These are phyloP conservation scores for Prunus dulcis DNA, from an alignment of 306 rosid species.

Conservation along the genomic window DNA sequence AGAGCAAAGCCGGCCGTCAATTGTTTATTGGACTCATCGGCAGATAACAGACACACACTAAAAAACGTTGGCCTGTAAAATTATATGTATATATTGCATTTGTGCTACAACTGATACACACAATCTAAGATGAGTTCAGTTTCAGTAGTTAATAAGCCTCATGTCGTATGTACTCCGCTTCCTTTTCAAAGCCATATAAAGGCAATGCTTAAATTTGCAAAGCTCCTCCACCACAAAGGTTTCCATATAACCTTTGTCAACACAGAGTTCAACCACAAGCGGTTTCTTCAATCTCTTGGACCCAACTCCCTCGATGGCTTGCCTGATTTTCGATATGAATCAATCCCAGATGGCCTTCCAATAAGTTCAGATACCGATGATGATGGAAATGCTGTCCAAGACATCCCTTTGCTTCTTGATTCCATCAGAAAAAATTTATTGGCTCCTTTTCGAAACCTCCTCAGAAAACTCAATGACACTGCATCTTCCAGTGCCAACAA, in stretches of 20 bases:
- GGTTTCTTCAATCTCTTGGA: too few species aligned
- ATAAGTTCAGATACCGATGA: not conserved
- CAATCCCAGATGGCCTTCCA: slow-evolving; percentile 1
- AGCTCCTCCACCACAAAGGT: too few species aligned
- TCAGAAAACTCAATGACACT: not conserved
- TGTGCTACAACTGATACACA: not conserved
- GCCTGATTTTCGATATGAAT: too few species aligned
- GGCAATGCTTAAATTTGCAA: slow-evolving; percentile 2
- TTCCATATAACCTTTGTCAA: too few species aligned
- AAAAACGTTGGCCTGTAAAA: too few species aligned
- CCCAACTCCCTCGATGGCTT: too few species aligned
- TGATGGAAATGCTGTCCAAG: not conserved
- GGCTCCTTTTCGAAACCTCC: not conserved
- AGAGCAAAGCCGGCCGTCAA: not conserved
- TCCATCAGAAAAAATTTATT: not conserved
- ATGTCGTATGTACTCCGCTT: not conserved
- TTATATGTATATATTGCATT: too few species aligned
- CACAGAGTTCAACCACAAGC: too few species aligned
- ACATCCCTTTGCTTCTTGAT: not conserved
- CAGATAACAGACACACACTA: not conserved
- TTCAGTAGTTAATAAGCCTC: not conserved
- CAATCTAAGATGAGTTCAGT: not conserved
- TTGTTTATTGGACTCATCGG: not conserved
- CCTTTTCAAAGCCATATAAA: slow-evolving; percentile 11
- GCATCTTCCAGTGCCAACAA: too few species aligned